phyloP scores from a whole-genome alignment of 345 rosid genomes.

The Syzygium grande region DNA sequence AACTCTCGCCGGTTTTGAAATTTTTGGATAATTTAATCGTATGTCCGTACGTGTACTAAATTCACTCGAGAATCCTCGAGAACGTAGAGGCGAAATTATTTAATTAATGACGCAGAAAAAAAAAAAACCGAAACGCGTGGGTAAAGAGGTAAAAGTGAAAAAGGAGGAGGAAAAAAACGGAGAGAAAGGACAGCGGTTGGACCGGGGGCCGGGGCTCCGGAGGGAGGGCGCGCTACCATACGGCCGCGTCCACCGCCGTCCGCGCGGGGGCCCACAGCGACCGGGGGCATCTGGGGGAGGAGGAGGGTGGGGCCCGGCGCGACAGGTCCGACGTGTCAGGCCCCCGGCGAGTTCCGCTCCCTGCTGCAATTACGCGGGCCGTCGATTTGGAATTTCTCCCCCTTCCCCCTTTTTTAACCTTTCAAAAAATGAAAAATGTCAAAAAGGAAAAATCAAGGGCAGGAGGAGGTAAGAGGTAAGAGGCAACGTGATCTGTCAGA shows the following conservation, averaged over 20 bases:
- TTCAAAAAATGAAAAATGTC: neutral
- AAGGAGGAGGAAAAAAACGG: neutral
- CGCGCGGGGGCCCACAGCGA: neutral
- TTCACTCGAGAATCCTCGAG: neutral
- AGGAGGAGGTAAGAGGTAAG: neutral
- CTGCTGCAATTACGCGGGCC: neutral
- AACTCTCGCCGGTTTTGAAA: too few relatives aligned
- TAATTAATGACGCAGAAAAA: too few relatives aligned
- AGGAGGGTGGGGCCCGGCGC: neutral
- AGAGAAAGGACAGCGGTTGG: neutral
- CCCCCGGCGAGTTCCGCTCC: neutral
- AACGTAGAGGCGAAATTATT: neutral
- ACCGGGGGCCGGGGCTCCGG: neutral
- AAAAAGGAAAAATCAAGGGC: neutral
- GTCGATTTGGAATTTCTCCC: neutral
- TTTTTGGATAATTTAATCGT: too few relatives aligned
- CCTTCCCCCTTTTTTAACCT: too few relatives aligned
- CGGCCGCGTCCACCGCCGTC: neutral
- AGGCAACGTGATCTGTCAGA: constrained; percentile 14
- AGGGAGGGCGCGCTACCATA: neutral
- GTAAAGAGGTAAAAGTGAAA: neutral
- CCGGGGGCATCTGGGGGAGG: neutral
- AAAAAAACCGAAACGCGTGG: neutral
- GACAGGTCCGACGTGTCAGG: constrained; percentile 5
- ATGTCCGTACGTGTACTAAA: neutral